Conservation (phyloP, 805 yeast genomes). For the Komagataella pastoris region DNA sequence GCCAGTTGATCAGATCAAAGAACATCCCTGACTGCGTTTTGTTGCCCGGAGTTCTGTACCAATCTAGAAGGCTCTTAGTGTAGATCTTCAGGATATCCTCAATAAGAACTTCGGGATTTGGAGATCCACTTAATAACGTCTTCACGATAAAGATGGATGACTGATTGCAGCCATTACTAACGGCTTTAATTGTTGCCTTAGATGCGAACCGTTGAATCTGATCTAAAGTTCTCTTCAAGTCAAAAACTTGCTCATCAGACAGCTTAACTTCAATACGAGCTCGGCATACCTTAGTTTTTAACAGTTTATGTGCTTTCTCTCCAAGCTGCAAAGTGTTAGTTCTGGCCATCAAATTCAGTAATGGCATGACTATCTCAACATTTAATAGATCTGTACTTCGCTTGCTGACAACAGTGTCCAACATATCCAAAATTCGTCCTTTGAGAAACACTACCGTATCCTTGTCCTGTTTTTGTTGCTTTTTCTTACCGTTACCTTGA, state of each 20-base stretch:
- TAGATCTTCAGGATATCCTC: conserved; percentile 30
- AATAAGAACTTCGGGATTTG: conserved; percentile 8
- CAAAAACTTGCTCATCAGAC: conserved; percentile 9
- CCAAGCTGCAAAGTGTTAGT: conserved; percentile 65
- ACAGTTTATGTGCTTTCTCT: conserved; percentile 58
- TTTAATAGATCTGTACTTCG: conserved; percentile 27
- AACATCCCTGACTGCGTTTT: conserved; percentile 45
- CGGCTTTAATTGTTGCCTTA: conserved; percentile 32
- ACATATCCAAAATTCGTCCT: conserved; percentile 60
- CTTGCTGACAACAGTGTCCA: conserved; percentile 45
- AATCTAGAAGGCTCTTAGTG: conserved; percentile 35
- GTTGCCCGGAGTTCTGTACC: conserved; percentile 39
- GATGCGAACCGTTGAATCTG: conserved; percentile 29
- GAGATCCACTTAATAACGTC: conserved; percentile 26
- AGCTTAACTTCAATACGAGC: conserved; percentile 11
- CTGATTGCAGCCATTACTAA: conserved; percentile 46
- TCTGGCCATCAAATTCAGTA: conserved; percentile 44
- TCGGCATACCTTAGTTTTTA: conserved; percentile 49
- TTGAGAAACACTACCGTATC: conserved; percentile 72
- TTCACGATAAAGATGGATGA: conserved; percentile 56
- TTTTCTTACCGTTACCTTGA: conserved; percentile 51
- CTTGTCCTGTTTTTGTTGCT: conserved; percentile 66
- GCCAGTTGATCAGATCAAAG: conserved; percentile 73
- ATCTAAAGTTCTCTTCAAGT: conserved; percentile 11
- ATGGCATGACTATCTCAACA: conserved; percentile 35